These are phyloP conservation scores for Reutealis trisperma DNA, from an alignment of 345 rosid species.

Conservation along the genomic window DNA sequence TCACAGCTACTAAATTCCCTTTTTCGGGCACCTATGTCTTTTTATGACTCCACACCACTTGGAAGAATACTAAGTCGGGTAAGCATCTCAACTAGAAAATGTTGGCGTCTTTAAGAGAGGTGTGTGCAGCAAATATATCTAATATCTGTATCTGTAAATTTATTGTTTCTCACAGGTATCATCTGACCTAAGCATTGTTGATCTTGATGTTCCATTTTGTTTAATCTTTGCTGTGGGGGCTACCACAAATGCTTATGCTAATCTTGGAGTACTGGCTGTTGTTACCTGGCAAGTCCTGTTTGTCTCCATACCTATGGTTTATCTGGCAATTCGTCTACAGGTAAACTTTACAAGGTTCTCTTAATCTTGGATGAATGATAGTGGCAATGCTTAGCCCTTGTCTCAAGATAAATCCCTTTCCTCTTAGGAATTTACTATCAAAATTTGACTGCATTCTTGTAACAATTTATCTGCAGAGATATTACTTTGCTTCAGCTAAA, in stretches of 20 bases:
- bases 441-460: too few relatives aligned
- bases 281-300: slow-evolving; percentile 93
- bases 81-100: slow-evolving; percentile 19
- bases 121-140: not conserved
- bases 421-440: not conserved
- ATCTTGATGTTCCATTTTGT: slow-evolving; percentile 79
- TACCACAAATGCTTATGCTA: slow-evolving; percentile 56
- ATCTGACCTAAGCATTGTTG: slow-evolving; percentile 85
- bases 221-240: slow-evolving; percentile 65
- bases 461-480: slow-evolving; percentile 47
- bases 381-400: not conserved
- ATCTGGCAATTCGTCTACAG: slow-evolving; percentile 73
- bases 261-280: slow-evolving; percentile 77
- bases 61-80: slow-evolving; percentile 87
- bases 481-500: slow-evolving; percentile 77
- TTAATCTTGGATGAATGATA: not conserved
- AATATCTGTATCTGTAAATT: not conserved
- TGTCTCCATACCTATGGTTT: slow-evolving; percentile 69
- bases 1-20: slow-evolving; percentile 68
- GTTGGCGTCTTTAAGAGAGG: not conserved
- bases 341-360: slow-evolving; percentile 31
- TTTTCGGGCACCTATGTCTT: slow-evolving; percentile 79
- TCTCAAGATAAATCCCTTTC: not conserved
- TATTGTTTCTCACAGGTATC: slow-evolving; percentile 48
- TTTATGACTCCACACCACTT: slow-evolving; percentile 87